Base-by-base conservation (phyloP, 495 filamentous ascomycete species). In the Aspergillus ostianus region DNA sequence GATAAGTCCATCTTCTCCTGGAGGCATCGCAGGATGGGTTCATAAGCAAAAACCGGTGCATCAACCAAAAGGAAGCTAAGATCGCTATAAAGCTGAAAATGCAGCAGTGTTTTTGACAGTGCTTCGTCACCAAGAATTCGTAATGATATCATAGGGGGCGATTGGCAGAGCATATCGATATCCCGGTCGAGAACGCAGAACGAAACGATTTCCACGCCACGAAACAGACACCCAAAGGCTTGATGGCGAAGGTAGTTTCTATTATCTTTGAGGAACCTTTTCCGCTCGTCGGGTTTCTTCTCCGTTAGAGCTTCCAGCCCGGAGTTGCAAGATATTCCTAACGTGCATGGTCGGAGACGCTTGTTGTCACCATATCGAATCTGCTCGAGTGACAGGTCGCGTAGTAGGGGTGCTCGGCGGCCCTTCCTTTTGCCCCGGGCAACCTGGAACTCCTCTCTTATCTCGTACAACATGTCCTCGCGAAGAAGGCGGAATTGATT, bases 401-500 rank as follows among this genome's bases (percentile, higher is more conserved):
- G 13, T 0, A 82, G 6, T 4, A 67, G 53, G 2, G 72, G 29
- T 0, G 64, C 68, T 7, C 69, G 71, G 50, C 57, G 68, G 8
- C 78, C 77, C 56, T 78, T 81, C 53, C 77, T 84, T 47, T 52
- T 61, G 0, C 72, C 77, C 5, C 19, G 61, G 3, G 77, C 77
- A 20, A 77, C 68, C 51, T 83, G 79, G 0, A 87, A 48, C 46
- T 87, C 87, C 15, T 87, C 82, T 0, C 86, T 80, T 9, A 92
- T 70, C 54, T 87, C 87, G 0, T 73, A 80, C 0, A 92, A 70
- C 82, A 92, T 85, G 57, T 93, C 90, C 61, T 93, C 89, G 5
- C 90, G 73, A 3, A 91, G 71, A 2, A 93, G 81, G 0, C 90
- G 87, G 63, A 91, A 95, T 56, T 93, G 89, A 63, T 91, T 92